Evolutionary conservation across 2,329 filamentous ascomycete genomes (phyloP).

Genomic region (Xylariaceae sp.): DNA sequence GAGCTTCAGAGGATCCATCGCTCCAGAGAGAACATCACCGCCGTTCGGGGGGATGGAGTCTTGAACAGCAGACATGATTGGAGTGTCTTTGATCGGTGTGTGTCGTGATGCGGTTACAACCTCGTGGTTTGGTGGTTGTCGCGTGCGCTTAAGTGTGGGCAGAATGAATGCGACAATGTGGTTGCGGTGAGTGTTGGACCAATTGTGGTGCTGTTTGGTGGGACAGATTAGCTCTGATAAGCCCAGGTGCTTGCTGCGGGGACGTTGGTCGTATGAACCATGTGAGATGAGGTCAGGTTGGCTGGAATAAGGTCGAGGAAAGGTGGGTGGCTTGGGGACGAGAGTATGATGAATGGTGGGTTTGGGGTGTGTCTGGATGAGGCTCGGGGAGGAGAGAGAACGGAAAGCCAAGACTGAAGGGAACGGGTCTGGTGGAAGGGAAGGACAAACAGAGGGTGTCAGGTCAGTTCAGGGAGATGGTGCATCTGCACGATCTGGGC

Average conservation of each 20-base stretch:
- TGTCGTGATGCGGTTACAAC: no score
- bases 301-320: constrained; percentile 2
- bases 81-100: constrained; percentile 5
- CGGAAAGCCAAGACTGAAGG: not conserved
- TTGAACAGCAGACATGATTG: constrained; percentile 58
- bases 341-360: not conserved
- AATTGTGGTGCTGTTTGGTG: constrained; percentile 17
- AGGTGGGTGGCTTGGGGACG: not conserved
- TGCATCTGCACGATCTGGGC: constrained; percentile 23
- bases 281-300: constrained; percentile 16
- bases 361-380: not conserved
- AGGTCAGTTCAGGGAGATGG: constrained; percentile 9
- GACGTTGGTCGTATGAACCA: constrained; percentile 17
- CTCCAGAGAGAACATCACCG: constrained; percentile 46
- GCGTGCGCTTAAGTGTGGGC: not conserved
- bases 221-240: constrained; percentile 28
- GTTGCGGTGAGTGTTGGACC: no score
- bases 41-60: constrained; percentile 54
- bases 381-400: not conserved
- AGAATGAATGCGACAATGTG: no score
- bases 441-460: constrained; percentile 20
- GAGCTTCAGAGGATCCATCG: constrained; percentile 61
- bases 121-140: constrained; percentile 17
- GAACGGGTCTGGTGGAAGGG: constrained; percentile 1
- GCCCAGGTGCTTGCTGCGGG: constrained; percentile 21